A percentile compares a stretch with the other conserved stretches of the same genome.
These are phyloP conservation scores for Psilocybe cubensis DNA, from an alignment of 768 basidiomycete genomes.

Conservation along the genomic window DNA sequence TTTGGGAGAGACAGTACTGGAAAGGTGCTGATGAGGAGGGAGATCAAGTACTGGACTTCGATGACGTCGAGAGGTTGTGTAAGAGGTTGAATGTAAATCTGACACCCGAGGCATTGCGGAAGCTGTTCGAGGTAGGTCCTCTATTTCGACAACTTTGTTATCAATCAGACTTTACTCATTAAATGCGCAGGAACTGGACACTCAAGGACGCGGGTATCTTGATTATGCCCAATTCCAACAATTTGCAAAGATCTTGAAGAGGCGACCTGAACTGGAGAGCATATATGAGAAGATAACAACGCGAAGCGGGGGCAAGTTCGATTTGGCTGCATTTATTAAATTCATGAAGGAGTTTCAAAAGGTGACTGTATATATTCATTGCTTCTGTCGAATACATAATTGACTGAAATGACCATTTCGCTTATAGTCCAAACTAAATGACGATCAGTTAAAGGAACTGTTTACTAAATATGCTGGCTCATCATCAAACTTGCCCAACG, in stretches of 20 bases:
- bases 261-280: slow-evolving; percentile 78
- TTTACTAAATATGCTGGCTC: slow-evolving; percentile 39
- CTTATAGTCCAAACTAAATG: slow-evolving; percentile 37
- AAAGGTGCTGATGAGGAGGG: slow-evolving; percentile 66
- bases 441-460: slow-evolving; percentile 33
- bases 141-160: neutral
- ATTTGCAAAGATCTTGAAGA: slow-evolving; percentile 83
- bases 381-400: neutral
- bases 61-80: slow-evolving; percentile 75
- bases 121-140: slow-evolving; percentile 58
- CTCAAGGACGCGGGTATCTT: slow-evolving; percentile 55
- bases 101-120: slow-evolving; percentile 51
- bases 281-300: slow-evolving; percentile 51
- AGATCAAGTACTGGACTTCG: slow-evolving; percentile 68
- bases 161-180: neutral
- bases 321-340: slow-evolving; percentile 44
- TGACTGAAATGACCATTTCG: neutral
- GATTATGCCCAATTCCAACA: slow-evolving; percentile 80
- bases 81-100: slow-evolving; percentile 69
- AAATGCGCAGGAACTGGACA: slow-evolving; percentile 65
- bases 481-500: slow-evolving; percentile 14
- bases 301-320: slow-evolving; percentile 37
- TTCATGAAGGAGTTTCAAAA: slow-evolving; percentile 51
- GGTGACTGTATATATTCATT: slow-evolving; percentile 26
- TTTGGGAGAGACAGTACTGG: slow-evolving; percentile 88